Conservation (phyloP, 176 grass and related monocot genomes). For the Ampelocalamus luodianensis region DNA sequence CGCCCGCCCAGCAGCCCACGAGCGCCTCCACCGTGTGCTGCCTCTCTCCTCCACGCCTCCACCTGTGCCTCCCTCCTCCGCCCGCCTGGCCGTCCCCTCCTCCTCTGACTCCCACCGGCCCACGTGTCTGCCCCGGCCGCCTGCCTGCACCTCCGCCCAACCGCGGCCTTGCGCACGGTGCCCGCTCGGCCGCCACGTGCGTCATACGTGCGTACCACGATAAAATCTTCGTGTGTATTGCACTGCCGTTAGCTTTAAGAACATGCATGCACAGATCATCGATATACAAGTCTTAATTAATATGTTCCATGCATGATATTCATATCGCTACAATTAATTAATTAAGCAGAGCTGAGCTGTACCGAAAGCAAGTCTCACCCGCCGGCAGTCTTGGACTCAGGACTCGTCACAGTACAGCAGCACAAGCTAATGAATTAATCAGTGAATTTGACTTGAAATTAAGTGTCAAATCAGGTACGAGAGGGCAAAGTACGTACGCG, state of each 20-base stretch:
- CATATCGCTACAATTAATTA: not conserved
- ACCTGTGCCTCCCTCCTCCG: no score
- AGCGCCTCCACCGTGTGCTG: no score
- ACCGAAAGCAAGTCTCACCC: not conserved
- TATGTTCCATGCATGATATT: not conserved
- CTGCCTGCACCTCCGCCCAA: no score
- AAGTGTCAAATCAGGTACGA: constrained; percentile 30
- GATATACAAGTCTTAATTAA: not conserved
- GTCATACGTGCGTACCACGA: no score
- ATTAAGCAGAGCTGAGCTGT: not conserved
- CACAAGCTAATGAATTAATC: not conserved
- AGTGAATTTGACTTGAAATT: not conserved
- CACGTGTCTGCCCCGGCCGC: no score
- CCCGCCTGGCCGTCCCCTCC: no score
- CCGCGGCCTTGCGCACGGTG: no score
- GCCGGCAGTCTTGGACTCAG: not conserved
- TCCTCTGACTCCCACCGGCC: no score
- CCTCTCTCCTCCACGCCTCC: no score
- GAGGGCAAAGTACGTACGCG: constrained; percentile 7
- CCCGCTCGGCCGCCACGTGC: no score
- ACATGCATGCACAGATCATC: not conserved
- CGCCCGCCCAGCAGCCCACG: no score
- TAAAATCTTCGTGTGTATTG: no score
- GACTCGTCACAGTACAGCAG: not conserved
- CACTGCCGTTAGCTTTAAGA: not conserved